Percentiles rank a stretch among this genome's conserved stretches.
These are phyloP conservation scores for Globisporangium apiculatum DNA, from an alignment of 352 stramenopile genomes.

Conservation along the genomic window DNA sequence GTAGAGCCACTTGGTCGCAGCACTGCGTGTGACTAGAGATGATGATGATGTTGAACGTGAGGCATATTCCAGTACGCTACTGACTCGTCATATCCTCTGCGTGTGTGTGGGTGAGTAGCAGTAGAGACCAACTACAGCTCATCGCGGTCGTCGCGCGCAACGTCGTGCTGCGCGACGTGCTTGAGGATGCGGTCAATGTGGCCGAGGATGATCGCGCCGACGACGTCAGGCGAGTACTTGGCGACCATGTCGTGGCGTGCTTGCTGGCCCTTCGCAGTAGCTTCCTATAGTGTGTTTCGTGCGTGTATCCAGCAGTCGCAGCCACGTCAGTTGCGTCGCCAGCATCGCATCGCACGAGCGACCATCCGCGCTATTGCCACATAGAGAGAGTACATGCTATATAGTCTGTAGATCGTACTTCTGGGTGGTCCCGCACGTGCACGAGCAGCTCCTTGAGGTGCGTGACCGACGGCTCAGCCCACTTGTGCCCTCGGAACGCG, in stretches of 20 bases:
- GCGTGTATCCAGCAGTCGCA: not conserved
- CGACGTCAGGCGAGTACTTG: constrained; percentile 71
- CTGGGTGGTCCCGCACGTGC: constrained; percentile 46
- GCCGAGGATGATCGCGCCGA: constrained; percentile 57
- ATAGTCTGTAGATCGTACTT: constrained; percentile 18
- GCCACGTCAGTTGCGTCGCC: too few relatives aligned
- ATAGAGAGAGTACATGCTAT: not conserved
- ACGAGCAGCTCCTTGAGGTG: constrained; percentile 67
- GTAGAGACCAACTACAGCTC: constrained; percentile 47
- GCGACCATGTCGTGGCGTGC: constrained; percentile 78
- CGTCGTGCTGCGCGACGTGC: constrained; percentile 22
- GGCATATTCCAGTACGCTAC: too few relatives aligned
- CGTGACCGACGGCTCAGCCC: constrained; percentile 76
- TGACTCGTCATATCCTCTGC: too few relatives aligned
- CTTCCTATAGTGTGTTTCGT: constrained; percentile 26
- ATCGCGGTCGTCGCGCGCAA: constrained; percentile 23
- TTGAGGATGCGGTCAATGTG: constrained; percentile 63
- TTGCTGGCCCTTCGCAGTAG: constrained; percentile 48
- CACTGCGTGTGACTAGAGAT: too few relatives aligned
- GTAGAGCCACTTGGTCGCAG: too few relatives aligned
- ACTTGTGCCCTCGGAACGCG: constrained; percentile 73
- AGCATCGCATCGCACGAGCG: too few relatives aligned
- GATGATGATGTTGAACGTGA: too few relatives aligned
- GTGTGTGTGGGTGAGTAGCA: too few relatives aligned
- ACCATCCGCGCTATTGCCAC: too few relatives aligned